Evolutionary conservation across 805 yeast species (phyloP).

Genomic region (Nakazawaea ernobii): DNA sequence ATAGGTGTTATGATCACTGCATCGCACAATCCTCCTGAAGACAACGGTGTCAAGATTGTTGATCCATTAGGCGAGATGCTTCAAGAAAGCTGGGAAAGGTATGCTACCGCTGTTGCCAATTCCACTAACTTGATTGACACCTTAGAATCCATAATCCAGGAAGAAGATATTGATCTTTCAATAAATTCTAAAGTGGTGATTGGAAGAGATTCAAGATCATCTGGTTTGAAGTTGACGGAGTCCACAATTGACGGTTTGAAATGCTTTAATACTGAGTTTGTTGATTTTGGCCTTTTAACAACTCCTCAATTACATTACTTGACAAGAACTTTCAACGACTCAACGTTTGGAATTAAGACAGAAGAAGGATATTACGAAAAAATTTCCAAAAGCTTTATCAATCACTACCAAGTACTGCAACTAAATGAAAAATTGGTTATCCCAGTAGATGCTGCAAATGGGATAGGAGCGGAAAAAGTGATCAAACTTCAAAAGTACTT

Average conservation of each 20-base stretch:
- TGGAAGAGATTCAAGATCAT: constrained; percentile 86
- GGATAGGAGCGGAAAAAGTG: constrained; percentile 87
- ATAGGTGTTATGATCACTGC: constrained; percentile 98
- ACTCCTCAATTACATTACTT: constrained; percentile 94
- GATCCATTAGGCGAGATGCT: constrained; percentile 94
- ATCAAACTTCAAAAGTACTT: constrained; percentile 36
- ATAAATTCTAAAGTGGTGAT: constrained; percentile 46
- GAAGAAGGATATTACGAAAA: constrained; percentile 69
- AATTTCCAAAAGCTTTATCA: constrained; percentile 46
- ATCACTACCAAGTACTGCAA: constrained; percentile 19
- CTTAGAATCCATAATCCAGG: constrained; percentile 31
- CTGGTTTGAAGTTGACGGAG: constrained; percentile 61
- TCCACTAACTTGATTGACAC: constrained; percentile 36
- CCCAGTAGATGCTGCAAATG: constrained; percentile 89
- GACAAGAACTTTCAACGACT: constrained; percentile 67
- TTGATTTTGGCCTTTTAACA: constrained; percentile 68
- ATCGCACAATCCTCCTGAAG: constrained; percentile 88
- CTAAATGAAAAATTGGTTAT: constrained; percentile 26
- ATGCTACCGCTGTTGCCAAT: constrained; percentile 80
- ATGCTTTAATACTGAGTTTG: constrained; percentile 36
- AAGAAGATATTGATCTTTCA: constrained; percentile 40
- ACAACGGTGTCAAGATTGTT: constrained; percentile 89
- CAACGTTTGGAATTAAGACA: constrained; percentile 51
- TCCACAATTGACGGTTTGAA: constrained; percentile 60
- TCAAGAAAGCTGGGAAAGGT: constrained; percentile 73